Conservation (phyloP, 2,329 filamentous ascomycete genomes). For the Colletotrichum godetiae region DNA sequence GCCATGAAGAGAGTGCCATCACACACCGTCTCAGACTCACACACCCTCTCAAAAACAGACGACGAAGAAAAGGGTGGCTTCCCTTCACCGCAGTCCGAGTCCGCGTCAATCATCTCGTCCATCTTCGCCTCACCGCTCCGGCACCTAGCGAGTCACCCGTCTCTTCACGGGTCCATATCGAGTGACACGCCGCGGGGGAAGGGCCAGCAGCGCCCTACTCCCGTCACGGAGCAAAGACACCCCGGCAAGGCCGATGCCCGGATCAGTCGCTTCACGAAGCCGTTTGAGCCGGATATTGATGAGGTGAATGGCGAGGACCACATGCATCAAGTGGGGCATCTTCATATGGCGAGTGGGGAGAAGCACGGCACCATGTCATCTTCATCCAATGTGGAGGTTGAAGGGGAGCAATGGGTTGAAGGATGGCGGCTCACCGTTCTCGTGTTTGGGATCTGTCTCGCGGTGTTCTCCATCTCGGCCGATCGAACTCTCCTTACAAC, state of each 20-base stretch:
- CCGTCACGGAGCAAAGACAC: slow-evolving; percentile 27
- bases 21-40: slow-evolving; percentile 2
- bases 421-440: slow-evolving; percentile 24
- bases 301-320: slow-evolving; percentile 19
- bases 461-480: slow-evolving; percentile 23
- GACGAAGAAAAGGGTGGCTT: not conserved
- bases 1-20: not conserved
- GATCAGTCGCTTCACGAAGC: slow-evolving; percentile 29
- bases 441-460: slow-evolving; percentile 22
- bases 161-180: not conserved
- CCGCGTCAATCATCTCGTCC: slow-evolving; percentile 28
- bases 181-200: not conserved
- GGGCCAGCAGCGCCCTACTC: not conserved
- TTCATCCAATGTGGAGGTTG: not conserved
- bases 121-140: slow-evolving; percentile 27
- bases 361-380: not conserved
- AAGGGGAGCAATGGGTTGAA: slow-evolving; percentile 9
- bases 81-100: slow-evolving; percentile 14
- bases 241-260: slow-evolving; percentile 30
- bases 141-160: slow-evolving; percentile 27
- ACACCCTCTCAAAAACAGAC: not conserved
- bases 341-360: not conserved
- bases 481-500: slow-evolving; percentile 26
- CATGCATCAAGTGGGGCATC: not conserved
- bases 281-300: slow-evolving; percentile 24